Evolutionary conservation across 169 alveolate genomes (phyloP).

Genomic region (Miamiensis avidus): DNA sequence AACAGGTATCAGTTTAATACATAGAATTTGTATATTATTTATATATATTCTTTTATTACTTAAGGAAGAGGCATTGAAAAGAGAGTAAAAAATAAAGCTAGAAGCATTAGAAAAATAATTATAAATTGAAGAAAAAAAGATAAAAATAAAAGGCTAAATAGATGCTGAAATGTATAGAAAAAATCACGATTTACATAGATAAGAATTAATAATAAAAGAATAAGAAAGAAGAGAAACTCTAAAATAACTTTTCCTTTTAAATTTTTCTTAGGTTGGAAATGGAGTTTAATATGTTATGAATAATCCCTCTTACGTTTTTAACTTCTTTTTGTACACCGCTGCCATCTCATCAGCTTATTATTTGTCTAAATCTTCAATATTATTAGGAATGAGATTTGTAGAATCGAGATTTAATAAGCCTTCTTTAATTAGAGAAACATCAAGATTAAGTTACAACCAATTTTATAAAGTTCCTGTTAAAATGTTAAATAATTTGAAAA

Average conservation of each 20-base stretch:
- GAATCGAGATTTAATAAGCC: conserved; percentile 89
- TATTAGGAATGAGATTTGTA: conserved; percentile 35
- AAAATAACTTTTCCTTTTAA: conserved; percentile 35
- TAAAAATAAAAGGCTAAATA: conserved; percentile 88
- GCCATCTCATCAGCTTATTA: conserved; percentile 55
- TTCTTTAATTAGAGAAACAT: conserved; percentile 89
- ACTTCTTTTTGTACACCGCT: conserved; percentile 36
- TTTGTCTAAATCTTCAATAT: conserved; percentile 42
- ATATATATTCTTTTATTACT: not conserved
- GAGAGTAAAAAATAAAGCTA: conserved; percentile 24
- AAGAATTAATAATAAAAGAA: conserved; percentile 42
- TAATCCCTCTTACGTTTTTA: conserved; percentile 46
- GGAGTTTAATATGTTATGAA: conserved; percentile 43
- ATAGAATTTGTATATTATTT: not conserved
- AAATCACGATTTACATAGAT: conserved; percentile 44
- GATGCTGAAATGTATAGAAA: conserved; percentile 26
- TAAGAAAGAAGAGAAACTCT: conserved; percentile 51
- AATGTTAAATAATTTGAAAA: not conserved
- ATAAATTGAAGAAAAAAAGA: conserved; percentile 92
- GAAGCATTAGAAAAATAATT: conserved; percentile 87
- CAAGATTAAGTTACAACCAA: conserved; percentile 52
- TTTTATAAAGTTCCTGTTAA: not conserved
- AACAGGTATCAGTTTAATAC: not conserved
- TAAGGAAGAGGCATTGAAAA: conserved; percentile 30
- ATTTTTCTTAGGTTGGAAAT: conserved; percentile 43